Conservation (phyloP, 1,139 yeast species). For the Kurtzmaniella quercitrusa region DNA sequence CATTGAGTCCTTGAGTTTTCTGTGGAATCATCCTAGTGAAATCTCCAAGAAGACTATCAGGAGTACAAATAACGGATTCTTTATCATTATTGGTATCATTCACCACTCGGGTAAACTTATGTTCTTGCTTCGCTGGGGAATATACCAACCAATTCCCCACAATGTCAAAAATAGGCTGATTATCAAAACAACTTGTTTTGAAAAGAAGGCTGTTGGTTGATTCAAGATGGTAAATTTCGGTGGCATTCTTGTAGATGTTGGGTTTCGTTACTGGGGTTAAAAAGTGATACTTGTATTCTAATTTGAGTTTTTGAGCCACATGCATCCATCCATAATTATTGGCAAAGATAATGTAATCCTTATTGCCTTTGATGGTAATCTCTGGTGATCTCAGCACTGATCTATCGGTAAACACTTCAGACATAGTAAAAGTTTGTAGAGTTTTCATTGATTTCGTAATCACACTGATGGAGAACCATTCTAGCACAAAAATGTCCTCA, state of each 20-base stretch:
- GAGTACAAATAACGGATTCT: not conserved
- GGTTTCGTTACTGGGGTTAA: constrained; percentile 18
- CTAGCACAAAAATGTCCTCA: constrained; percentile 1
- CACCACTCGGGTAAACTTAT: constrained; percentile 19
- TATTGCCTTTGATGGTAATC: not conserved
- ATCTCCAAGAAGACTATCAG: constrained; percentile 2
- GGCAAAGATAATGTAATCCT: not conserved
- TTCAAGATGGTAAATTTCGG: not conserved
- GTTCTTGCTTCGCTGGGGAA: constrained; percentile 37
- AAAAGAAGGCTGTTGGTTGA: constrained; percentile 14
- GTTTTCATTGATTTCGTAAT: not conserved
- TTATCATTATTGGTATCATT: not conserved
- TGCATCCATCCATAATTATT: constrained; percentile 8
- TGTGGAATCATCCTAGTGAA: too few species aligned
- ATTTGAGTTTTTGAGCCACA: not conserved
- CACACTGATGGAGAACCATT: constrained; percentile 1
- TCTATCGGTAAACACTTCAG: not conserved
- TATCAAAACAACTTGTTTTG: constrained; percentile 35
- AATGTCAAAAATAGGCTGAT: constrained; percentile 44
- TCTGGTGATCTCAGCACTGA: not conserved
- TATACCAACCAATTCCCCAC: constrained; percentile 51
- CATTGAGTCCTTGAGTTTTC: too few species aligned
- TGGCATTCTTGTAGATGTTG: constrained; percentile 12
- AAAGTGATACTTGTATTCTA: constrained; percentile 7
- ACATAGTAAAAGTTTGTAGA: not conserved